Evolutionary conservation across 306 rosid species (phyloP).

Genomic region (Quillaja saponaria): DNA sequence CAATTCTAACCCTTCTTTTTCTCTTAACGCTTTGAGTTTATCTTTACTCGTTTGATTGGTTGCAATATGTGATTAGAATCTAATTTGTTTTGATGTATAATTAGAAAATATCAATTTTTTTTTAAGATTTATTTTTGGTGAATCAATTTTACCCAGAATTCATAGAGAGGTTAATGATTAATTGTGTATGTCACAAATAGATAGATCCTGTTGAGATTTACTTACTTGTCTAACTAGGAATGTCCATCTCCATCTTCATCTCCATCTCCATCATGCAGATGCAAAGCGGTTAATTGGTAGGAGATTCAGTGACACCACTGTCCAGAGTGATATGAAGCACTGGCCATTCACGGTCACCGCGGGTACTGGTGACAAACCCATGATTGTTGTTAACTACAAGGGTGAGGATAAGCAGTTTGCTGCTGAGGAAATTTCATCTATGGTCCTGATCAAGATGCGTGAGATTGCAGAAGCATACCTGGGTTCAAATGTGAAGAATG

Average conservation of each 20-base stretch:
- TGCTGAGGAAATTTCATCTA: too few species aligned
- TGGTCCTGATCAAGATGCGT: slow-evolving; percentile 72
- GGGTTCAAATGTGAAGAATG: slow-evolving; percentile 63
- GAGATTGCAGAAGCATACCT: slow-evolving; percentile 88
- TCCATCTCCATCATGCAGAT: slow-evolving; percentile 56
- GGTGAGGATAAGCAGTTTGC: slow-evolving; percentile 61
- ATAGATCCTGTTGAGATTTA: too few species aligned
- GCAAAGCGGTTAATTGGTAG: slow-evolving; percentile 85
- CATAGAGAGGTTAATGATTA: too few species aligned
- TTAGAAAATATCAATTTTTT: neutral
- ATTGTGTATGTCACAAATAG: too few species aligned
- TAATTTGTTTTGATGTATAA: neutral
- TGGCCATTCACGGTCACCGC: slow-evolving; percentile 73
- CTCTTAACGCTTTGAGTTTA: too few species aligned
- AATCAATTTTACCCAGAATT: too few species aligned
- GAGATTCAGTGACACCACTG: slow-evolving; percentile 57
- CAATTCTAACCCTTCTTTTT: neutral
- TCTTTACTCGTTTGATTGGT: neutral
- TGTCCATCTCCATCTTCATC: too few species aligned
- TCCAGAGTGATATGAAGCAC: slow-evolving; percentile 68
- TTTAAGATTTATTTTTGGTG: too few species aligned
- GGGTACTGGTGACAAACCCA: slow-evolving; percentile 64
- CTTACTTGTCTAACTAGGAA: too few species aligned
- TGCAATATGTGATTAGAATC: neutral
- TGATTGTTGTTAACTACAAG: slow-evolving; percentile 61